Evolutionary conservation across 768 basidiomycete species (phyloP).

Genomic region (Epithele typhae): DNA sequence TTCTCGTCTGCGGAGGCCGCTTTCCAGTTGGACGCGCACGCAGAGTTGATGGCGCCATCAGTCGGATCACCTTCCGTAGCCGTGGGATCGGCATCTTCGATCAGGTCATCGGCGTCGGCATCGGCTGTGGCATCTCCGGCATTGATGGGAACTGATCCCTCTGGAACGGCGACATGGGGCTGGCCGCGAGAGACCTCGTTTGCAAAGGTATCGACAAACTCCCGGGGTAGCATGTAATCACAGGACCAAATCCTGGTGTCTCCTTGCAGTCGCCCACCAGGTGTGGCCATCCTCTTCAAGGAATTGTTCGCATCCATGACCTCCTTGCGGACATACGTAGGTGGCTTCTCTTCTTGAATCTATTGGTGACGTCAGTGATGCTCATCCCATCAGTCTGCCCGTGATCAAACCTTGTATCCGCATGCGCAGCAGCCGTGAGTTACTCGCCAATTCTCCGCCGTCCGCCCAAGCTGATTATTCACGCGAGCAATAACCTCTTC

Average conservation of each 20-base stretch:
- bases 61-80: slow-evolving; percentile 16
- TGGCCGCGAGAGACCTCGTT: slow-evolving; percentile 28
- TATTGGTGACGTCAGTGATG: neutral
- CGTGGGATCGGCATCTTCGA: slow-evolving; percentile 22
- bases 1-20: slow-evolving; percentile 23
- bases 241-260: slow-evolving; percentile 19
- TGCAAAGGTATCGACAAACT: slow-evolving; percentile 27
- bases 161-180: neutral
- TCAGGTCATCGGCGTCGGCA: slow-evolving; percentile 1
- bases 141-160: too few species aligned
- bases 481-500: slow-evolving; percentile 19
- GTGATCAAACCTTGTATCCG: slow-evolving; percentile 26
- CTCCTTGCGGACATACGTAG: slow-evolving; percentile 2
- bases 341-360: slow-evolving; percentile 27
- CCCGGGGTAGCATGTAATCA: slow-evolving; percentile 23
- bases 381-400: neutral
- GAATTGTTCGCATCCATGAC: slow-evolving; percentile 18
- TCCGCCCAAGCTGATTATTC: slow-evolving; percentile 21
- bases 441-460: slow-evolving; percentile 29
- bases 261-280: slow-evolving; percentile 13
- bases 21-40: slow-evolving; percentile 31
- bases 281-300: slow-evolving; percentile 21
- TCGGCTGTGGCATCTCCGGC: too few species aligned
- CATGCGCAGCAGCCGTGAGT: slow-evolving; percentile 35
- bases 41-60: slow-evolving; percentile 13